Base-by-base conservation (phyloP, 2,329 filamentous ascomycete species). In the Nakataea oryzae region DNA sequence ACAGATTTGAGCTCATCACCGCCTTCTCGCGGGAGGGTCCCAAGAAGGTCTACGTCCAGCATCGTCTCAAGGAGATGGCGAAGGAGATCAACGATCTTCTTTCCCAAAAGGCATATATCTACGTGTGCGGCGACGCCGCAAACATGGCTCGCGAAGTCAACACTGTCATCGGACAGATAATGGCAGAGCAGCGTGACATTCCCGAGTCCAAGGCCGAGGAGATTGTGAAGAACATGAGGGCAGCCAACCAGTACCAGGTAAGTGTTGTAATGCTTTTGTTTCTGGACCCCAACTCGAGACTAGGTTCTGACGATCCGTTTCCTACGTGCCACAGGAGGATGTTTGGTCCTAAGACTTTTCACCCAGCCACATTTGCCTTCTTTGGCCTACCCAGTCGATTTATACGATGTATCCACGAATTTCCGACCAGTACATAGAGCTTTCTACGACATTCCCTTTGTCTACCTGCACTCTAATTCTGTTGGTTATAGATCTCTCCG, bases 71-170 rank as follows among this genome's bases (percentile, higher is more conserved):
- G 77, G 91, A 97, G 75, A 82, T 87, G 60, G 87, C 90, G 63
- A 84, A 90, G 70, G 86, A 96, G 69, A 83, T 99, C 76, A 93
- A 96, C 76, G 87, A 93, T 66, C 85, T 99, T 1, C 81, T 99
- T 12, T 81, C 89, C 67, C 81, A 92, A 75, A 90, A 93, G 74
- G 95, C 91, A 6, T 97, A 95, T 77, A 93, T 99, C 74, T 99
- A 99, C 74, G 93, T 99, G 63, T 99, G 96, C 70, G 95, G 95
- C 77, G 95, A 99, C 73, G 96, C 96, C 0, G 90, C 95, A 62
- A 93, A 96, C 79, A 97, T 97, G 93, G 93, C 93, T 58, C 87
- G 93, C 63, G 93, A 96, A 74, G 92, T 97, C 70, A 97, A 96
- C 74, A 81, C 87, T 28, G 86, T 91, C n/a, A 81, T 99, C 56